Conservation (phyloP, 1,284 basidiomycete genomes). For the Inonotus obliquus region DNA sequence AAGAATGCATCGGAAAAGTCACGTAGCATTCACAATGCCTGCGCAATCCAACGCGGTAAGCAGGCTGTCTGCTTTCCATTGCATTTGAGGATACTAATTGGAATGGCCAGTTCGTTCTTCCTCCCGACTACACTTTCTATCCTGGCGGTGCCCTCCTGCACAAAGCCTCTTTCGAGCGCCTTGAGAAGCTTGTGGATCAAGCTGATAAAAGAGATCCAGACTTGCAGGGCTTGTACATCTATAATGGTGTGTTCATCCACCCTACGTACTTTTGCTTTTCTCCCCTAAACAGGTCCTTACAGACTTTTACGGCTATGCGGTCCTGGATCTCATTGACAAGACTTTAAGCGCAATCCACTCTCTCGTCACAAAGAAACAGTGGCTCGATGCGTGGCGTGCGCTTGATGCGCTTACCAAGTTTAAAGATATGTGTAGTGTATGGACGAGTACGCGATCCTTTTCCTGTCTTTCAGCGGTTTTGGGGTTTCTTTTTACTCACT, state of each 20-base stretch:
- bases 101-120: slow-evolving; percentile 2
- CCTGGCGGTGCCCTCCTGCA: slow-evolving; percentile 30
- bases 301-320: slow-evolving; percentile 31
- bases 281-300: neutral
- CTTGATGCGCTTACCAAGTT: slow-evolving; percentile 34
- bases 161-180: slow-evolving; percentile 26
- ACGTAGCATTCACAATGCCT: neutral
- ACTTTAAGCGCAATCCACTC: slow-evolving; percentile 28
- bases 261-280: neutral
- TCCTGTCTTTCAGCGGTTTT: neutral
- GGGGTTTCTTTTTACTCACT: neutral
- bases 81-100: neutral
- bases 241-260: slow-evolving; percentile 30
- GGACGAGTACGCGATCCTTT: slow-evolving; percentile 32
- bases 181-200: slow-evolving; percentile 29
- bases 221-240: slow-evolving; percentile 35
- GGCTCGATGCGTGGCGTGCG: slow-evolving; percentile 30
- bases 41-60: neutral
- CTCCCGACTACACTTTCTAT: slow-evolving; percentile 30
- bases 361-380: slow-evolving; percentile 32
- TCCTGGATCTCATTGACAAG: slow-evolving; percentile 33
- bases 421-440: slow-evolving; percentile 28
- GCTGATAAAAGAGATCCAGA: slow-evolving; percentile 36
- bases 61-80: neutral
- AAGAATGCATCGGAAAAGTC: neutral